These are phyloP conservation scores for Acorus gramineus DNA, from an alignment of 106 monocot species.

Conservation along the genomic window DNA sequence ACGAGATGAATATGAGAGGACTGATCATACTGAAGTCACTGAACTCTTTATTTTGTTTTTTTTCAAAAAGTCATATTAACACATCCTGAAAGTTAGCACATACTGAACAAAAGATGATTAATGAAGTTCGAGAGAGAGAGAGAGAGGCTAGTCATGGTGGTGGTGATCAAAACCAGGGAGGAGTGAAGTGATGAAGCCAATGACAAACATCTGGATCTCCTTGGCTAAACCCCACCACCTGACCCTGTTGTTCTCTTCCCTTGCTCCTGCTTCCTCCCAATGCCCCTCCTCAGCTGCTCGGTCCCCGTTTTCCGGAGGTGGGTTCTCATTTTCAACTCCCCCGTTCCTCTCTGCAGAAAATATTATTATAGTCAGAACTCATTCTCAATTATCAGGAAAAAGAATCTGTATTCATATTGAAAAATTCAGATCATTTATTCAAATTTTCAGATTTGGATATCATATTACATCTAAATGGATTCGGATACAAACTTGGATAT, in stretches of 20 bases:
- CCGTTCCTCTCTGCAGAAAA: slow-evolving; percentile 35
- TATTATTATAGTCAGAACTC: neutral
- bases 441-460: too few relatives aligned
- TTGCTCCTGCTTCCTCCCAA: slow-evolving; percentile 17
- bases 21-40: too few relatives aligned
- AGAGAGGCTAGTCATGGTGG: slow-evolving; percentile 34
- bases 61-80: too few relatives aligned
- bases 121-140: neutral
- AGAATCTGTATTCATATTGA: too few relatives aligned
- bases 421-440: too few relatives aligned
- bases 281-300: slow-evolving; percentile 18
- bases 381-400: too few relatives aligned
- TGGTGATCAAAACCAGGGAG: slow-evolving; percentile 53
- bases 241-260: slow-evolving; percentile 8
- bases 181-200: slow-evolving; percentile 66
- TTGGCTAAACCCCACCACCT: slow-evolving; percentile 40
- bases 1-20: too few relatives aligned
- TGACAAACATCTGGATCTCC: slow-evolving; percentile 53
- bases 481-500: too few relatives aligned
- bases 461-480: too few relatives aligned
- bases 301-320: slow-evolving; percentile 10
- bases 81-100: too few relatives aligned
- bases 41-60: too few relatives aligned
- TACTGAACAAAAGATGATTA: neutral
- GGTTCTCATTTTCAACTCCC: slow-evolving; percentile 29